Conservation (phyloP, 2,329 filamentous ascomycete genomes). For the Xylariaceae sp. region DNA sequence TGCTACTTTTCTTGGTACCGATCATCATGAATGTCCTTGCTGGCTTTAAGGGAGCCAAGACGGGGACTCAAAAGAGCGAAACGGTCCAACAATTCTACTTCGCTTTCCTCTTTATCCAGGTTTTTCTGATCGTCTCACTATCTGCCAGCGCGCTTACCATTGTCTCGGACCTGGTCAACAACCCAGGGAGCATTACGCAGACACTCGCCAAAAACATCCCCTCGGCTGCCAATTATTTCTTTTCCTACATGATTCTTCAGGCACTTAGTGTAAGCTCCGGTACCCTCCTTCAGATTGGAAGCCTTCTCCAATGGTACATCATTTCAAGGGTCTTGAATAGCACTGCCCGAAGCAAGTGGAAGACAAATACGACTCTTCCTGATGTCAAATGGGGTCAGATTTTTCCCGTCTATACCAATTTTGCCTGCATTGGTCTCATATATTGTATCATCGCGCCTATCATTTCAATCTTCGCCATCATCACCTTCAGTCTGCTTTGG, state of each 20-base stretch:
- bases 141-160: conserved; percentile 66
- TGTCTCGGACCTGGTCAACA: conserved; percentile 54
- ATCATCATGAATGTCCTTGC: conserved; percentile 74
- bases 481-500: conserved; percentile 91
- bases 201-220: conserved; percentile 78
- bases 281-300: conserved; percentile 79
- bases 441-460: conserved; percentile 88
- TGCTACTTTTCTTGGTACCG: conserved; percentile 79
- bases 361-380: conserved; percentile 73
- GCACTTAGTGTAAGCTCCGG: conserved; percentile 87
- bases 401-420: conserved; percentile 95
- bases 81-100: conserved; percentile 95
- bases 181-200: conserved; percentile 66
- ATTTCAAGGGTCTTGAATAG: conserved; percentile 78
- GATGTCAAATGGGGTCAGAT: conserved; percentile 86
- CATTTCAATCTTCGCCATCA: conserved; percentile 87
- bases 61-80: conserved; percentile 72
- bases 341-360: conserved; percentile 80
- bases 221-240: conserved; percentile 92
- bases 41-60: conserved; percentile 74
- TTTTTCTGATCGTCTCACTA: conserved; percentile 90
- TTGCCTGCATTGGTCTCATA: conserved; percentile 86
- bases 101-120: conserved; percentile 86
- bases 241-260: conserved; percentile 96
- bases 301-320: conserved; percentile 77